Evolutionary conservation across 805 yeast species (phyloP), one percentile per base, ranked within the genome.

Genomic region (Debaryomyces hansenii): DNA sequence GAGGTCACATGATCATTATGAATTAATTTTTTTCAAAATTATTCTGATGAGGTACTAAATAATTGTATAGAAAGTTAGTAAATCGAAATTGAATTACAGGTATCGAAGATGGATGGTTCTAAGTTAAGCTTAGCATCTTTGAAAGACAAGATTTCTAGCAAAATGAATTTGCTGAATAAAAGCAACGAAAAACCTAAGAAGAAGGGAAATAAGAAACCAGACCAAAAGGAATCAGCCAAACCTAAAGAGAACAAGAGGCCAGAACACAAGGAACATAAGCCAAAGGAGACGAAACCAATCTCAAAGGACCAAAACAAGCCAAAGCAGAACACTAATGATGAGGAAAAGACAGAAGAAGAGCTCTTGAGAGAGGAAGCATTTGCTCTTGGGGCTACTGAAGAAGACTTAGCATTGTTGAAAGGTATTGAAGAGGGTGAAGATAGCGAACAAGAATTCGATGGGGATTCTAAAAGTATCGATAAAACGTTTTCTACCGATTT

Each of bases 381-480:
- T 11, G 84, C 83, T 18, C 68, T 91, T 24, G 97, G 97, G 29
- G 98, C 97, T 16, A 77, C 89, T 12, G 94, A 87, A 54, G 91
- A 83, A 18, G 97, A 90, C 63, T 61, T 91, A 39, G 77, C 79
- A 37, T 66, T 90, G 42, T 55, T 91, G 10, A 75, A 77, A 29
- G 86, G 76, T 12, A 55, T 85, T 3, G 67, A 70, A 10, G 80
- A 77, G 20, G 83, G 75, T 29, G 79, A 72, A 24, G 74, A 69
- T 24, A 76, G 82, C 54, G 84, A 79, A 49, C 75, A 73, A 47
- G 83, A 78, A 50, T 75, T 75, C 47, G 81, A 69, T 27, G 75
- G 63, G 24, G 72, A 58, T n/a, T 66, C 68, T 34, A 71, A 69
- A 43, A 58, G 51, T 16, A 66, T 70, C 54, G 76, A 80, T 47